Percentiles rank a stretch among this genome's conserved stretches.
Evolutionary conservation across 148 eudicot genomes (phyloP).

Genomic region (Nyssa sinensis): DNA sequence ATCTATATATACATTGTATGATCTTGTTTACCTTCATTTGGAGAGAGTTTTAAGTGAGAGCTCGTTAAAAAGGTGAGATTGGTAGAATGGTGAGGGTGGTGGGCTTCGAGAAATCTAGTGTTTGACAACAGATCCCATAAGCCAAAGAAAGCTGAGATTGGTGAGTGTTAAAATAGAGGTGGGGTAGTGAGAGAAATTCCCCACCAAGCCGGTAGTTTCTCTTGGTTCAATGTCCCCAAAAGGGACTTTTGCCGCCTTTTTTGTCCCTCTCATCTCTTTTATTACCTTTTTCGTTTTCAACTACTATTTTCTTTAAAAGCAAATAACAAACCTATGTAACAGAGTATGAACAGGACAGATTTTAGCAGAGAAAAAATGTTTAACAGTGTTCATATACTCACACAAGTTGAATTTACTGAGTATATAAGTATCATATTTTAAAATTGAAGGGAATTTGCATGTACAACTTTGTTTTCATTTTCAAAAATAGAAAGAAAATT

Average conservation of each 20-base stretch:
- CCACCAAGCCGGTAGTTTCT: slow-evolving; percentile 24
- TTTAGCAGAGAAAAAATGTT: too few relatives aligned
- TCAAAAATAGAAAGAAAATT: too few relatives aligned
- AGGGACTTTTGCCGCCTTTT: slow-evolving; percentile 31
- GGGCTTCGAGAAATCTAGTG: slow-evolving; percentile 16
- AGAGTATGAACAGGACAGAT: too few relatives aligned
- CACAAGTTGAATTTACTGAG: too few relatives aligned
- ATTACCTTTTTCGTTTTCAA: slow-evolving; percentile 13
- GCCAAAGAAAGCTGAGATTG: slow-evolving; percentile 6
- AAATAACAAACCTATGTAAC: too few relatives aligned
- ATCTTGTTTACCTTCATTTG: slow-evolving; percentile 33
- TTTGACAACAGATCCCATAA: slow-evolving; percentile 7
- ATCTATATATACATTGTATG: not conserved
- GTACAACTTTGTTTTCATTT: too few relatives aligned
- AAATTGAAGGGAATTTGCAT: too few relatives aligned
- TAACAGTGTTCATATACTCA: too few relatives aligned
- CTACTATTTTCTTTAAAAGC: slow-evolving; percentile 10
- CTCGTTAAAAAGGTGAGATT: not conserved
- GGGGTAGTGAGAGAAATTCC: slow-evolving; percentile 21
- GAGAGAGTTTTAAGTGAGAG: not conserved
- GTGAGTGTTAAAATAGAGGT: slow-evolving; percentile 34
- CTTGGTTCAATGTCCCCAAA: slow-evolving; percentile 45
- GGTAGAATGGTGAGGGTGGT: not conserved
- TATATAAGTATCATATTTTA: too few relatives aligned
- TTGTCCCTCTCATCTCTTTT: not conserved